Conservation (phyloP, 371 early-diverging fungal genomes). For the Conidiobolus incongruus region DNA sequence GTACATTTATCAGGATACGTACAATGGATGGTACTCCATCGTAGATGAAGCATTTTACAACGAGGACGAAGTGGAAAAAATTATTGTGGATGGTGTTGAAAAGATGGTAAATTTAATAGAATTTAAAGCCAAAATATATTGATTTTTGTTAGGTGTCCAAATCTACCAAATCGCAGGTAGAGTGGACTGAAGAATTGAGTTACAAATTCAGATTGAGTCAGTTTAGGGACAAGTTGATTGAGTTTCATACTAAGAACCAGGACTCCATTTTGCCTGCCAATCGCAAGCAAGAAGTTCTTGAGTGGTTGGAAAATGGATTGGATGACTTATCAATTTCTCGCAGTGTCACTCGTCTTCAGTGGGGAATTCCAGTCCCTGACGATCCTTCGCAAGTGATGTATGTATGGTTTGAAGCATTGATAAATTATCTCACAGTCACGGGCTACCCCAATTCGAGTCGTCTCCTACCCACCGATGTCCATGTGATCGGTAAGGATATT, state of each 20-base stretch:
- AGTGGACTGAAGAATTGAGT: conserved; percentile 80
- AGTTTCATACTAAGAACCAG: conserved; percentile 45
- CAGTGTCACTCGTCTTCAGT: conserved; percentile 43
- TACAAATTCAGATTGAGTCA: conserved; percentile 68
- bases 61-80: conserved; percentile 39
- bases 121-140: neutral
- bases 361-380: conserved; percentile 87
- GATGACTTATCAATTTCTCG: conserved; percentile 75
- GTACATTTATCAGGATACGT: conserved; percentile 72
- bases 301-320: conserved; percentile 23
- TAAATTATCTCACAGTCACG: conserved; percentile 73
- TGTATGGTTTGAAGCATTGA: conserved; percentile 92
- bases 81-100: conserved; percentile 17
- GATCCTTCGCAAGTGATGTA: conserved; percentile 80
- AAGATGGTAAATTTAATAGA: conserved; percentile 6
- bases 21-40: conserved; percentile 89
- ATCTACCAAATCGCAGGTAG: conserved; percentile 67
- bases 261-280: conserved; percentile 30
- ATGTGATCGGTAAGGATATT: conserved; percentile 66
- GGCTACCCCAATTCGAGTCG: conserved; percentile 46
- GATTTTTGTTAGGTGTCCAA: conserved; percentile 21
- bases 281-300: conserved; percentile 30
- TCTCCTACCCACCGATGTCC: neutral
- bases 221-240: conserved; percentile 27
- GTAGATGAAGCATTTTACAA: conserved; percentile 90